Conservation (phyloP, 2,329 filamentous ascomycete species). For the Mariannaea sp. region DNA sequence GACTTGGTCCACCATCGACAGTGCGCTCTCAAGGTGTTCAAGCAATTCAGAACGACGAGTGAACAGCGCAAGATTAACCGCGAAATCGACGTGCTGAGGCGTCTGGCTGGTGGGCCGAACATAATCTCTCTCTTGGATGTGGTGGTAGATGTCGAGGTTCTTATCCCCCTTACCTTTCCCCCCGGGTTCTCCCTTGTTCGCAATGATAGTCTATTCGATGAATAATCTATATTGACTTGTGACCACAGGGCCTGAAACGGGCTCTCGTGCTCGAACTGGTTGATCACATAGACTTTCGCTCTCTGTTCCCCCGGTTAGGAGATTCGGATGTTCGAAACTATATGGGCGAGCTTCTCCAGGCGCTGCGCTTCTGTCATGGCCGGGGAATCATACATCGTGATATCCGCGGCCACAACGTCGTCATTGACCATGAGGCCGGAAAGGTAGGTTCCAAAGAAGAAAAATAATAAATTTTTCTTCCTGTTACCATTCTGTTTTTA, state of each 20-base stretch:
- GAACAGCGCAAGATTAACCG: background rate
- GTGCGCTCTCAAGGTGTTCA: constrained; percentile 11
- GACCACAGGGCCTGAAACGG: background rate
- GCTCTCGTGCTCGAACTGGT: constrained; percentile 2
- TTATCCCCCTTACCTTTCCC: too few relatives aligned
- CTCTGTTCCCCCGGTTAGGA: constrained; percentile 2
- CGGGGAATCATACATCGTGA: constrained; percentile 14
- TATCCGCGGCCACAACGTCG: constrained; percentile 12
- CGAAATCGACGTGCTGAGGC: constrained; percentile 6
- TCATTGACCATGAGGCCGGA: constrained; percentile 1
- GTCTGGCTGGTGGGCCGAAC: constrained; percentile 4
- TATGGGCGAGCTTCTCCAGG: constrained; percentile 5
- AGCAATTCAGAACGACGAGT: too few relatives aligned
- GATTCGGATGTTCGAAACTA: constrained; percentile 8
- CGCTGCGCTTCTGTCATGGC: constrained; percentile 8
- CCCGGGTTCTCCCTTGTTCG: too few relatives aligned
- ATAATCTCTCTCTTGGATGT: constrained; percentile 3
- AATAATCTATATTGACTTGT: background rate
- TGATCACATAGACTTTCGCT: background rate
- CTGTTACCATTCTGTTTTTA: too few relatives aligned
- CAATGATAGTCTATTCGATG: too few relatives aligned
- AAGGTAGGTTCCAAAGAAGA: too few relatives aligned
- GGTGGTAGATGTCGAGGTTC: background rate
- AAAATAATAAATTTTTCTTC: too few relatives aligned
- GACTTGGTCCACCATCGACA: background rate